Conservation (phyloP, 106 monocot species). For the Acorus gramineus region DNA sequence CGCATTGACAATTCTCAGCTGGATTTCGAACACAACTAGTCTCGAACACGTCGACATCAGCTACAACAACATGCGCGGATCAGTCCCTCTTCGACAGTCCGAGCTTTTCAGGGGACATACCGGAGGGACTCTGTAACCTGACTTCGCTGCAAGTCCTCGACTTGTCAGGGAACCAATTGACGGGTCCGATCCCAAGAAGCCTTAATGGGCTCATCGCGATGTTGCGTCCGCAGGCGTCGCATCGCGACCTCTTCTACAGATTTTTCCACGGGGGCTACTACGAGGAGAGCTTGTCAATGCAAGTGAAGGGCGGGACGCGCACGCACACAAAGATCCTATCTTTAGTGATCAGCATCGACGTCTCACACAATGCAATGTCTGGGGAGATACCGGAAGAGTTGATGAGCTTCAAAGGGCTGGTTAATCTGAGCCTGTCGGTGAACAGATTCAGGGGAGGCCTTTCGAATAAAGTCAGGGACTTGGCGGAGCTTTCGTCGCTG, state of each 20-base stretch:
- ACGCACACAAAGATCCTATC: constrained; percentile 9
- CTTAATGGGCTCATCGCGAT: constrained; percentile 6
- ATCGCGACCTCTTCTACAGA: constrained; percentile 1
- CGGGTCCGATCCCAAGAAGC: constrained; percentile 11
- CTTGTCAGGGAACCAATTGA: constrained; percentile 5
- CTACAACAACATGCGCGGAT: constrained; percentile 8
- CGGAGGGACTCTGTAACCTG: not conserved
- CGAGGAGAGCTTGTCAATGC: constrained; percentile 10
- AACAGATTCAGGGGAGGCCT: constrained; percentile 3
- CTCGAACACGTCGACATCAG: constrained; percentile 7
- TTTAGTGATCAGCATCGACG: constrained; percentile 7
- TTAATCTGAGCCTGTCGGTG: not conserved
- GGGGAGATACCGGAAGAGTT: constrained; percentile 1
- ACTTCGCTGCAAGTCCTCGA: constrained; percentile 10
- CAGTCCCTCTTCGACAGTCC: constrained; percentile 7
- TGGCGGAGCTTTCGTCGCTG: not conserved
- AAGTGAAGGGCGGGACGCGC: not conserved
- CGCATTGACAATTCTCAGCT: not conserved
- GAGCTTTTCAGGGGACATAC: too few species aligned
- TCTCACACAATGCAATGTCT: constrained; percentile 2
- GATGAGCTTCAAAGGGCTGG: not conserved
- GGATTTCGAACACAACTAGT: not conserved
- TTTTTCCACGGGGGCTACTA: constrained; percentile 7
- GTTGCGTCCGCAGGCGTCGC: not conserved
- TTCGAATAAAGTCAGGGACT: not conserved